phyloP scores from a whole-genome alignment of 2,329 filamentous ascomycete genomes.

The Diaporthe caulivora region DNA sequence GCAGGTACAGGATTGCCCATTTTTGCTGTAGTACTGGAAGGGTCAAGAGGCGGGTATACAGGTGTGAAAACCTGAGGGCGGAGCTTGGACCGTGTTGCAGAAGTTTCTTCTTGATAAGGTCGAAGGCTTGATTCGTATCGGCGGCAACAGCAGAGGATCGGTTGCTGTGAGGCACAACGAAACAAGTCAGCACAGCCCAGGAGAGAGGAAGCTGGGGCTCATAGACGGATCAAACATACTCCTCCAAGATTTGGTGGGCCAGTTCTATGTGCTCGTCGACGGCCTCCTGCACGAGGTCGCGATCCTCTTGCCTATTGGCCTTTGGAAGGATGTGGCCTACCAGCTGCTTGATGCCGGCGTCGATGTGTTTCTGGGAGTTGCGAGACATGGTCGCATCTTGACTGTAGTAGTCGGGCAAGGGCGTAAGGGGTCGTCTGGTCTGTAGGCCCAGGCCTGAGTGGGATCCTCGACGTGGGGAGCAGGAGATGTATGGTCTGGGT shows the following conservation, averaged over 20 bases:
- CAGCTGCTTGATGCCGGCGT: slow-evolving; percentile 83
- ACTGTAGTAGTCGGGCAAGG: slow-evolving; percentile 19
- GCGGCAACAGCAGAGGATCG: slow-evolving; percentile 68
- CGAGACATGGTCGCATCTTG: slow-evolving; percentile 67
- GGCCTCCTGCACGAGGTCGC: slow-evolving; percentile 75
- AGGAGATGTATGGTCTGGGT: neutral
- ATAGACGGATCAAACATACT: slow-evolving; percentile 51
- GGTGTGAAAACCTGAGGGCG: slow-evolving; percentile 87
- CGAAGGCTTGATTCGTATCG: slow-evolving; percentile 91
- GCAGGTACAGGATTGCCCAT: slow-evolving; percentile 94
- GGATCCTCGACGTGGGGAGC: neutral
- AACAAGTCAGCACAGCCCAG: slow-evolving; percentile 24
- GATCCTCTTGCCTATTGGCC: slow-evolving; percentile 64
- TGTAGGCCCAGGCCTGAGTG: neutral
- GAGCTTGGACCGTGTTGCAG: slow-evolving; percentile 82
- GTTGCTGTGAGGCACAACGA: slow-evolving; percentile 21
- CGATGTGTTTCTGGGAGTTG: slow-evolving; percentile 74
- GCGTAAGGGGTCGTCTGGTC: neutral
- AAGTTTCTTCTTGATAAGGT: slow-evolving; percentile 90
- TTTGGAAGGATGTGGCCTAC: slow-evolving; percentile 80
- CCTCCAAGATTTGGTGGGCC: slow-evolving; percentile 64
- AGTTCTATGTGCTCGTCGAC: slow-evolving; percentile 72
- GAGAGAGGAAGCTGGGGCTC: neutral
- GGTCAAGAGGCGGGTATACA: slow-evolving; percentile 90
- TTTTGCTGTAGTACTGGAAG: slow-evolving; percentile 94